These are phyloP conservation scores for Lathyrus sativus DNA, from an alignment of 306 rosid genomes.

Conservation along the genomic window DNA sequence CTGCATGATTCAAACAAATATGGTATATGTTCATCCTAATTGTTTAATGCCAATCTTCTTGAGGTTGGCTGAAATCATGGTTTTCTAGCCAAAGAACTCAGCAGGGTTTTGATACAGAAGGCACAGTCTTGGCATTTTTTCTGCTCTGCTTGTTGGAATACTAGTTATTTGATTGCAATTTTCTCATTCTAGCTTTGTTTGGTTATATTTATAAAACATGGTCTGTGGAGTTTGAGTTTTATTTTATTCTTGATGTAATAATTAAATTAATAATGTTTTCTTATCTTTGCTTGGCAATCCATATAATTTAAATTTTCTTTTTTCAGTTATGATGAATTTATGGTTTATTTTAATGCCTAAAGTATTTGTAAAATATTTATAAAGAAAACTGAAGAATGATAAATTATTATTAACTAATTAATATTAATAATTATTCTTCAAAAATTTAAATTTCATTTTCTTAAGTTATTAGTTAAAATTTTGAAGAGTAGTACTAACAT, in stretches of 20 bases:
- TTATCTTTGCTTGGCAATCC: too few relatives aligned
- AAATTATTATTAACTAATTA: too few relatives aligned
- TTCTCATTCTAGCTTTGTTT: conserved; percentile 20
- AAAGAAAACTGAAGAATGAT: too few relatives aligned
- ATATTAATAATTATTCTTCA: too few relatives aligned
- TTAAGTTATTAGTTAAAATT: too few relatives aligned
- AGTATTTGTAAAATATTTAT: too few relatives aligned
- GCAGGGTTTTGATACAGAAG: conserved; percentile 36
- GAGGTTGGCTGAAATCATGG: conserved; percentile 40
- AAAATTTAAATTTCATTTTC: too few relatives aligned
- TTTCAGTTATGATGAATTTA: too few relatives aligned
- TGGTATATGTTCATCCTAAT: conserved; percentile 28
- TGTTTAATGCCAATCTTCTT: conserved; percentile 14
- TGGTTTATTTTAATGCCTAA: background rate
- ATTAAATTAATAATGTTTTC: background rate
- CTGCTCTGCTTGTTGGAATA: conserved; percentile 41
- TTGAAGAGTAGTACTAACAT: too few relatives aligned
- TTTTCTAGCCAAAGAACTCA: conserved; percentile 39
- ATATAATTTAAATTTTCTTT: too few relatives aligned
- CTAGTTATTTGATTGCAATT: conserved; percentile 11
- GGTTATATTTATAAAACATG: background rate
- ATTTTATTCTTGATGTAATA: conserved; percentile 1
- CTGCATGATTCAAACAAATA: conserved; percentile 19
- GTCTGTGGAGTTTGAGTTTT: conserved; percentile 18
- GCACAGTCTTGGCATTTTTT: conserved; percentile 23